Conservation (phyloP, 2,329 filamentous ascomycete species). For the Fusarium sp. region DNA sequence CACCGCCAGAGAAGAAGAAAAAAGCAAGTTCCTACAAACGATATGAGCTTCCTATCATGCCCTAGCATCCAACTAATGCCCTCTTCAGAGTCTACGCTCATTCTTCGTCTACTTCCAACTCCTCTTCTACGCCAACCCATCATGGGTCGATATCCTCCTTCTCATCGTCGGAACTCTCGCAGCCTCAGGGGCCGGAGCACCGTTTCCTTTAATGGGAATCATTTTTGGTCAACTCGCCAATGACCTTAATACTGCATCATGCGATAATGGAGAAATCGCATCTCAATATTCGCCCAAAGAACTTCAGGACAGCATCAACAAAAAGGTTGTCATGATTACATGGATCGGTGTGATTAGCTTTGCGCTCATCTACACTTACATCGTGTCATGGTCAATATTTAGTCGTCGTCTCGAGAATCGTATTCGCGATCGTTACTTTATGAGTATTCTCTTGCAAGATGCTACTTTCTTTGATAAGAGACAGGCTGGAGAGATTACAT, state of each 20-base stretch:
- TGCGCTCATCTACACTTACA: constrained; percentile 71
- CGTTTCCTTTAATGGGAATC: constrained; percentile 72
- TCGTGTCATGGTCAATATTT: constrained; percentile 72
- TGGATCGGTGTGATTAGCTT: constrained; percentile 74
- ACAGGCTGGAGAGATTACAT: constrained; percentile 71
- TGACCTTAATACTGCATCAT: constrained; percentile 69
- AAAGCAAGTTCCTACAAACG: constrained; percentile 6
- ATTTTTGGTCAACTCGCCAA: constrained; percentile 74
- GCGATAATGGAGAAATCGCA: constrained; percentile 50
- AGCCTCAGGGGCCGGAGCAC: constrained; percentile 69
- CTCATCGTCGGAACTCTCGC: constrained; percentile 56
- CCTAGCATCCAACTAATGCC: constrained; percentile 11
- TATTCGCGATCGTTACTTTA: constrained; percentile 70
- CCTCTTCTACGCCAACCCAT: constrained; percentile 59
- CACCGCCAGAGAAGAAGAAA: constrained; percentile 9
- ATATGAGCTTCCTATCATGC: neutral
- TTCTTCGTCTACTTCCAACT: constrained; percentile 58
- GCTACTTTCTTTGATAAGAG: constrained; percentile 73
- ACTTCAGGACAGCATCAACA: constrained; percentile 60
- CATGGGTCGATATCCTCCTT: constrained; percentile 57
- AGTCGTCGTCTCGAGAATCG: constrained; percentile 73
- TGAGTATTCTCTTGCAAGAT: constrained; percentile 69
- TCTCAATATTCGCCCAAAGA: constrained; percentile 41
- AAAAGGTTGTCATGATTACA: constrained; percentile 70
- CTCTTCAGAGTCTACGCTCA: constrained; percentile 28